phyloP scores from a whole-genome alignment of 1,139 yeast species.

The Taiozyma sp. region DNA sequence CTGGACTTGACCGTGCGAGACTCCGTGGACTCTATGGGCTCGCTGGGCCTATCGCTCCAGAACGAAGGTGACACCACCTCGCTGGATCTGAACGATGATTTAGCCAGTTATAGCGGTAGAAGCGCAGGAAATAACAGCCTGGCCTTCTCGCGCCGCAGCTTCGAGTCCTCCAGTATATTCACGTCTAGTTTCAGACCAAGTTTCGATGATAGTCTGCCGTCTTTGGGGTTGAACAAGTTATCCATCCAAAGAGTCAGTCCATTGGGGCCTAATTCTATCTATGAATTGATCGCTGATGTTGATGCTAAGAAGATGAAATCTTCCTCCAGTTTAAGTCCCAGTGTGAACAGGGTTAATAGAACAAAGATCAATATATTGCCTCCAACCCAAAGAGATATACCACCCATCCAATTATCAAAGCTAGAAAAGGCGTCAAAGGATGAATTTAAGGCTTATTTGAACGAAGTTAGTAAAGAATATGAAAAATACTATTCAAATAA shows the following conservation, averaged over 20 bases:
- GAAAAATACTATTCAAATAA: conserved; percentile 39
- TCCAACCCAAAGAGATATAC: conserved; percentile 82
- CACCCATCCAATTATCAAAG: conserved; percentile 70
- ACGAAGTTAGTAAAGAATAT: conserved; percentile 48
- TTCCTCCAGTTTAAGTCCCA: conserved; percentile 14
- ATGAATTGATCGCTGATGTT: conserved; percentile 61
- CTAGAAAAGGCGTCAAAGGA: conserved; percentile 45
- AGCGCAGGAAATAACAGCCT: conserved; percentile 2
- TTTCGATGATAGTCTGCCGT: conserved; percentile 23
- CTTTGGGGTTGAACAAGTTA: conserved; percentile 22
- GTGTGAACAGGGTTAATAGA: conserved; percentile 19
- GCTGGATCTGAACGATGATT: conserved; percentile 28
- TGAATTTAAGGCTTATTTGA: conserved; percentile 46
- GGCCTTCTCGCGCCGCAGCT: conserved; percentile 28
- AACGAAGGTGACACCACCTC: conserved; percentile 15
- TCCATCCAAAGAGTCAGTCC: conserved; percentile 41
- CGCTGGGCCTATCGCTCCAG: conserved; percentile 8
- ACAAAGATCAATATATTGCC: conserved; percentile 43
- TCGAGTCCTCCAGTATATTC: conserved; percentile 28
- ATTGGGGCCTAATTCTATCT: conserved; percentile 75
- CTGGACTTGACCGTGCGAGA: conserved; percentile 4
- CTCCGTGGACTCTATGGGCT: conserved; percentile 6
- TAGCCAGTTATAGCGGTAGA: conserved; percentile 26
- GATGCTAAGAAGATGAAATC: conserved; percentile 33
- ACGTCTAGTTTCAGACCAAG: conserved; percentile 25